Base-by-base conservation (phyloP, 164 flowering plant genomes). In the Sextonia rubra region DNA sequence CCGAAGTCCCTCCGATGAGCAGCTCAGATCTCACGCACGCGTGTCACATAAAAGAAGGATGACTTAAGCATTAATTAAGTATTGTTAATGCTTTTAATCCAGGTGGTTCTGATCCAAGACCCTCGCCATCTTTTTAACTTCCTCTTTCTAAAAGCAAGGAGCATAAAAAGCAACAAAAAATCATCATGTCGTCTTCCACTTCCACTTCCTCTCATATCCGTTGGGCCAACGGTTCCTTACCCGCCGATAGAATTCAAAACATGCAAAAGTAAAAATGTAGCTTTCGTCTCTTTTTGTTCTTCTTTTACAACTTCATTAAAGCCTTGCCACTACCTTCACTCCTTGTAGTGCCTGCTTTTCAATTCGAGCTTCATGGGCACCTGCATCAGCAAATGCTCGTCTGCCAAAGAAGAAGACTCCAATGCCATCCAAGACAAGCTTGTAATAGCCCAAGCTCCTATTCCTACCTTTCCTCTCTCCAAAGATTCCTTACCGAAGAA, bases 331-430 rank as follows among this genome's bases (percentile, higher is more conserved):
- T 27, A 5, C 70, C 49, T 55, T 22, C 49, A 6, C 12, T 22
- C 37, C 29, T 66, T 24, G 32, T 29, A 17, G 17, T 20, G 9
- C 3, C n/a, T 3, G 24, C 44, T 27, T 64, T 29, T 64, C 47
- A 64, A 17, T 18, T 64, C 49, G 47, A 58, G 14, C 58, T 30
- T 23, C 20, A 58, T 90, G 95, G 95, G 95, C 20, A 83, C 80
- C 75, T 90, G 92, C 82, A 78, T 90, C 75, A 87, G 92, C 87
- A 90, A 79, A 82, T 88, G 83, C 82, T 80, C 67, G 68, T 72
- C 68, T 26, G 14, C 63, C 66, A 48, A 68, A 0, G 75, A 80
- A 70, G 74, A 78, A 2, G 44, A 29, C 44, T 52, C n/a, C 58
- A 52, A 52, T 52, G 6, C 47, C 65, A 83, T 86, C 63, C 86